Base-by-base conservation (phyloP, 805 yeast genomes). In the Candida yuanshanica region DNA sequence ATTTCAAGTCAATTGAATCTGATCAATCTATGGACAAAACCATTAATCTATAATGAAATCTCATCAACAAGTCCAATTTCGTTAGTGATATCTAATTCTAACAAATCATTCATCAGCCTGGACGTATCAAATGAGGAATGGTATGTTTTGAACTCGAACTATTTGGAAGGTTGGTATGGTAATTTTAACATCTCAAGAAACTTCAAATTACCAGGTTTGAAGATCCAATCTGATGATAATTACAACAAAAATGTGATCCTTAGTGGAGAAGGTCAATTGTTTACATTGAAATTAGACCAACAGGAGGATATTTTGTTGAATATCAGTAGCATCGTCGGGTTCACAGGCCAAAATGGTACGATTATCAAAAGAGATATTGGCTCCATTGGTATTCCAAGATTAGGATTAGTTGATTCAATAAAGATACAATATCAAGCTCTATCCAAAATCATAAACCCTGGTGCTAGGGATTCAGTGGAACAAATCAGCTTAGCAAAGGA, bases 261-360 rank as follows among this genome's bases (percentile, higher is more conserved):
- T 9, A 53, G 47, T n/a, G 65, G 66, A 3, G 32, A 49, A 11
- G 59, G 59, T 1, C 63, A 64, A 5, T 44, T 59, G 12, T 58
- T 56, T 38, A 50, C 58, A 18, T 38, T 63, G 18, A 29, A 34
- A 2, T 40, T 62, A 23, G 48, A 45, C 1, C 35, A 46, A 10
- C 50, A 42, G 20, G 67, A 63, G 22, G 26, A 46, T 3, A 46
- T 58, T 14, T 35, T 33, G 23, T 41, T 57, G 23, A 47, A 54
- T n/a, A 49, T 57, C 1, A 42, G 43, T 5, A 27, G 46, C 7
- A 21, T 49, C 10, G 24, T 47, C 22, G 49, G 45, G 40, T 37
- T 31, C 11, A 56, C 53, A n/a, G 16, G 35, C 20, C 17, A 11
- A 11, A 18, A 16, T 11, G 27, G 27, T 17, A 7, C 21, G 2